A percentile compares a stretch with the other conserved stretches of the same genome.
Conservation (phyloP, 108 stramenopile species). For the Conticribra guillardii region DNA sequence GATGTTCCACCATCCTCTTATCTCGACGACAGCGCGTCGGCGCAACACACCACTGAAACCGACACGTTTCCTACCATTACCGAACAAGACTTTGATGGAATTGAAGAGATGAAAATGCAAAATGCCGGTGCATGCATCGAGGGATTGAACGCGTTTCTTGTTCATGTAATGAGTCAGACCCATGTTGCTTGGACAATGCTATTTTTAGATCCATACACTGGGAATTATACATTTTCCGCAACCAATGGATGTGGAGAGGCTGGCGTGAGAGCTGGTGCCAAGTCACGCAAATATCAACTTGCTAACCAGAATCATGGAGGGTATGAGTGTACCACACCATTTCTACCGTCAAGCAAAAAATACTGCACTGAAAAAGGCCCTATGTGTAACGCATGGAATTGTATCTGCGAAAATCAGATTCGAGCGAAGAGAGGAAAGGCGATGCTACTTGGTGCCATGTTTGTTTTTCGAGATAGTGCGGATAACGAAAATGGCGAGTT, state of each 20-base stretch:
- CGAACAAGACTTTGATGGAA: constrained; percentile 33
- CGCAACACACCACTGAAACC: not conserved
- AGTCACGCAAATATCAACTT: constrained; percentile 18
- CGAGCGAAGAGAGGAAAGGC: constrained; percentile 40
- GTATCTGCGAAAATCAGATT: constrained; percentile 53
- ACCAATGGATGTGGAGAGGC: not conserved
- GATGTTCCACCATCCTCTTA: constrained; percentile 19
- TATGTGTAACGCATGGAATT: constrained; percentile 49
- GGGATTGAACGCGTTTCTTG: constrained; percentile 34
- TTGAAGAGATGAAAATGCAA: constrained; percentile 31
- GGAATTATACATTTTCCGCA: constrained; percentile 9
- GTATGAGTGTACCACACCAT: constrained; percentile 42
- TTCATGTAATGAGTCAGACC: constrained; percentile 13
- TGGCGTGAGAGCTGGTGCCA: not conserved
- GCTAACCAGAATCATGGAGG: constrained; percentile 5
- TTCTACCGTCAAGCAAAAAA: constrained; percentile 43
- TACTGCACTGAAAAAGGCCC: constrained; percentile 47
- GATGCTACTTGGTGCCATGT: constrained; percentile 51
- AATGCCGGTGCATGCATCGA: constrained; percentile 45
- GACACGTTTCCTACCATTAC: constrained; percentile 7
- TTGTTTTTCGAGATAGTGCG: constrained; percentile 29
- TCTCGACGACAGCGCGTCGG: not conserved
- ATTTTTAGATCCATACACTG: constrained; percentile 41
- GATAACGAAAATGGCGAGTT: constrained; percentile 1
- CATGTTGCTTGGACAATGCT: constrained; percentile 50